Evolutionary conservation across 108 stramenopile species (phyloP).

Genomic region (Cyclotella cryptica): DNA sequence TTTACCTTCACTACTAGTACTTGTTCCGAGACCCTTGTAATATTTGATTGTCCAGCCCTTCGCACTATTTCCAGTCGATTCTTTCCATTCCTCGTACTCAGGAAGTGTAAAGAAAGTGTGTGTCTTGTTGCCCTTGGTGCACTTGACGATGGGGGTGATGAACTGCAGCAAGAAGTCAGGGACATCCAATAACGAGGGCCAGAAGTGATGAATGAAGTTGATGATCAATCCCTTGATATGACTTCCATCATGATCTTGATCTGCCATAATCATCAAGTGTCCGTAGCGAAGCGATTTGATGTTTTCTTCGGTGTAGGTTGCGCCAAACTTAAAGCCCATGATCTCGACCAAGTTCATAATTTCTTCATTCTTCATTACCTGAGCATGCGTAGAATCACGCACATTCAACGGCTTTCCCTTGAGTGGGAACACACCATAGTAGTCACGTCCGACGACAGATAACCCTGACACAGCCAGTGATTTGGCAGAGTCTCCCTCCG

Average conservation of each 20-base stretch:
- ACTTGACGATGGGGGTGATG: slow-evolving; percentile 99
- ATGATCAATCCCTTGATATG: slow-evolving; percentile 99
- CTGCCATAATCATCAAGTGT: slow-evolving; percentile 99
- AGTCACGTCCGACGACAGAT: slow-evolving; percentile 91
- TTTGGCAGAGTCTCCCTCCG: slow-evolving; percentile 98
- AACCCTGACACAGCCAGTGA: slow-evolving; percentile 93
- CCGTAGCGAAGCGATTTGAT: slow-evolving; percentile 94
- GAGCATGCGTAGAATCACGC: slow-evolving; percentile 87
- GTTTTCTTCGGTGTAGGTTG: slow-evolving; percentile 81
- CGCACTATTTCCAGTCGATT: slow-evolving; percentile 83
- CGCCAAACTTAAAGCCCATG: slow-evolving; percentile 95
- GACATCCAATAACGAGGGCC: slow-evolving; percentile 95
- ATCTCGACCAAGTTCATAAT: slow-evolving; percentile 97
- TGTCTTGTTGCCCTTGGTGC: slow-evolving; percentile 82
- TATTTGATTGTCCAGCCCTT: slow-evolving; percentile 98
- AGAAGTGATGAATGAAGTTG: slow-evolving; percentile 97
- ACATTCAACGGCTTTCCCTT: slow-evolving; percentile 98
- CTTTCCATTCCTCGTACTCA: slow-evolving; percentile 95
- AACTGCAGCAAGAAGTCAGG: slow-evolving; percentile 98
- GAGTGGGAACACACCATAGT: slow-evolving; percentile 95
- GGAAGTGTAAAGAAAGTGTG: slow-evolving; percentile 94
- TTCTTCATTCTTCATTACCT: slow-evolving; percentile 96
- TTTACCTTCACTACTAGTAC: slow-evolving; percentile 93
- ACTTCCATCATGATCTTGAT: slow-evolving; percentile 99
- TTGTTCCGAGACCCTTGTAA: slow-evolving; percentile 99